Base-by-base conservation (phyloP, 2,329 filamentous ascomycete genomes). In the Fusarium austroafricanum region DNA sequence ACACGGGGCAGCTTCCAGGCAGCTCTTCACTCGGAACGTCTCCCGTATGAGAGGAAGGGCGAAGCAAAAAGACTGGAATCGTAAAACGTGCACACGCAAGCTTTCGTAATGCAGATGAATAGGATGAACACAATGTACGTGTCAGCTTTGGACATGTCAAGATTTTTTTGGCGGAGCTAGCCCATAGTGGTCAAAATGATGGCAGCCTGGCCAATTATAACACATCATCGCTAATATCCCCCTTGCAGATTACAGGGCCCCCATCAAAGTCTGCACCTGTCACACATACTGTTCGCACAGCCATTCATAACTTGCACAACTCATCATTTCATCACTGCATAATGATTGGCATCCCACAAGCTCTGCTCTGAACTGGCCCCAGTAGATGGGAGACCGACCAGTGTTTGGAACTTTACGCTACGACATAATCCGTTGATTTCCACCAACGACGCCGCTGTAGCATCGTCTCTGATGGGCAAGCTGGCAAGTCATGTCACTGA, bases 321-420 rank as follows among this genome's bases (percentile, higher is more conserved):
- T 45, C 50, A 51, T 52, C 49, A 29, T 20, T 26, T 53, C 38
- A 37, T 35, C 47, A 55, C 23, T 21, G 37, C 42, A 62, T 62
- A 62, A 62, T 61, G 28, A 51, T 61, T 47, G 23, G 33, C 55
- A 66, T 61, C 56, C 57, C 59, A 66, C 63, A 70, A 49, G 55
- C 50, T 44, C 53, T 54, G 51, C 55, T 55, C 54, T 61, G 58
- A 51, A 18, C 42, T 54, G 40, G 20, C 67, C 59, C 68, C 60
- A 66, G 71, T 67, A 74, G 64, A 73, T 68, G 64, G 71, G 70
- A 65, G 67, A 72, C 67, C 50, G 47, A 42, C 64, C 46, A 71
- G 63, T 59, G 69, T 72, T 73, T 73, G 55, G 67, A 60, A 70
- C 44, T 59, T 23, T 55, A 59, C 70, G 68, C 71, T 73, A 72